These are phyloP conservation scores for Oryza meyeriana DNA, from an alignment of 176 grass and related monocot species.

Conservation along the genomic window DNA sequence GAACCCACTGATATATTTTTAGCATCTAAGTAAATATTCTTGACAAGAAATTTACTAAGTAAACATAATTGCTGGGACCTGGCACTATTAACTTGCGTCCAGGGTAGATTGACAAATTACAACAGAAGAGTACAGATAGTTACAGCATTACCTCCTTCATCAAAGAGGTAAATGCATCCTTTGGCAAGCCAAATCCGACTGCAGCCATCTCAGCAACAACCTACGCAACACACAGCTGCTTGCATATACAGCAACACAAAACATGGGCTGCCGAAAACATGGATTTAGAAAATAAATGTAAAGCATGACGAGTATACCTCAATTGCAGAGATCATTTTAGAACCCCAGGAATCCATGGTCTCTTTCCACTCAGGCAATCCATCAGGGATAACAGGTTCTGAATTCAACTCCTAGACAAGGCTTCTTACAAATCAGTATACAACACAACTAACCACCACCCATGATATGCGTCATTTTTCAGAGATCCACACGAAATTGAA, in stretches of 20 bases:
- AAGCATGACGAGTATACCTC: slow-evolving; percentile 40
- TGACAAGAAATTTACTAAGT: neutral
- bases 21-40: neutral
- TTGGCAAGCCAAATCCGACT: slow-evolving; percentile 80
- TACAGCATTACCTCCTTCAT: slow-evolving; percentile 78
- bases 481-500: neutral
- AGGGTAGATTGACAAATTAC: neutral
- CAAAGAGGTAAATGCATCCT: slow-evolving; percentile 91
- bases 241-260: neutral
- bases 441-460: neutral
- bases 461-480: neutral
- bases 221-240: slow-evolving; percentile 24
- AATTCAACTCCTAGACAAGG: slow-evolving; percentile 75
- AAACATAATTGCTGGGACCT: slow-evolving; percentile 8
- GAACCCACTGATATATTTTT: neutral
- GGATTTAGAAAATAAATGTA: neutral
- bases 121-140: neutral
- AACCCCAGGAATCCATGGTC: slow-evolving; percentile 91
- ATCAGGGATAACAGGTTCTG: slow-evolving; percentile 94
- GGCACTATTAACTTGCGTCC: neutral
- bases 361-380: slow-evolving; percentile 95
- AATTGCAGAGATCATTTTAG: slow-evolving; percentile 93
- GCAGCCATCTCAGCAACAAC: slow-evolving; percentile 96
- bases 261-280: neutral
- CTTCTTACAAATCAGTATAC: neutral